Conservation (phyloP, 1,139 yeast species). For the Candida mesenterica region DNA sequence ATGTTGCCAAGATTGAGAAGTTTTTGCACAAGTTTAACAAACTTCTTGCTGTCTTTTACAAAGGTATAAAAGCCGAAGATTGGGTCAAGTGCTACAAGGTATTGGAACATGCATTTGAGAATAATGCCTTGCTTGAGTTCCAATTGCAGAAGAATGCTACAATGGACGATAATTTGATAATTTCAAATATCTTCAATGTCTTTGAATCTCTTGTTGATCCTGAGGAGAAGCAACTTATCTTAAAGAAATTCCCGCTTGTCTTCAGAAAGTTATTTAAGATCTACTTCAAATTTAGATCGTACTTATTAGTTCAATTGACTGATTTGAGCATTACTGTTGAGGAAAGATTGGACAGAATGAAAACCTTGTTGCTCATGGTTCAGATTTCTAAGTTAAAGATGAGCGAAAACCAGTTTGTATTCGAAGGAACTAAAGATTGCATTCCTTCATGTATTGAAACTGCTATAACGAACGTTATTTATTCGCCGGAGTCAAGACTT, state of each 20-base stretch:
- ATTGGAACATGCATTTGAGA: constrained; percentile 61
- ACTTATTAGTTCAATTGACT: constrained; percentile 63
- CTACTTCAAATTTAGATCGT: constrained; percentile 65
- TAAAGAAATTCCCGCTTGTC: constrained; percentile 63
- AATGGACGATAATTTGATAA: constrained; percentile 55
- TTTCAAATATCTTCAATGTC: constrained; percentile 73
- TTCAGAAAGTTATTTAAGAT: constrained; percentile 65
- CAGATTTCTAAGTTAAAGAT: constrained; percentile 69
- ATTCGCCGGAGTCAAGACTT: constrained; percentile 76
- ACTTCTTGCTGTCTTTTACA: constrained; percentile 58
- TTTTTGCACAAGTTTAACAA: constrained; percentile 66
- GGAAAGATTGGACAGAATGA: constrained; percentile 70
- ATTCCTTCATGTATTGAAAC: constrained; percentile 88
- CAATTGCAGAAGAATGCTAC: constrained; percentile 39
- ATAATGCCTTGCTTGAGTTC: constrained; percentile 59
- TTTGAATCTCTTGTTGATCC: constrained; percentile 54
- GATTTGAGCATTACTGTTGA: constrained; percentile 56
- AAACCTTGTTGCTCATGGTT: constrained; percentile 62
- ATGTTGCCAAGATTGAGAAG: constrained; percentile 47
- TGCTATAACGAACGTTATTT: constrained; percentile 70
- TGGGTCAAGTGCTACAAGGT: constrained; percentile 80
- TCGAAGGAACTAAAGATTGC: constrained; percentile 40
- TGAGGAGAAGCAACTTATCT: constrained; percentile 42
- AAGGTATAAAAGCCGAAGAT: constrained; percentile 62
- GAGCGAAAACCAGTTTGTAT: constrained; percentile 60